Evolutionary conservation across 1,284 basidiomycete species (phyloP), one percentile per base, ranked within the genome.

Genomic region (Pseudozyma tsukubaensis): DNA sequence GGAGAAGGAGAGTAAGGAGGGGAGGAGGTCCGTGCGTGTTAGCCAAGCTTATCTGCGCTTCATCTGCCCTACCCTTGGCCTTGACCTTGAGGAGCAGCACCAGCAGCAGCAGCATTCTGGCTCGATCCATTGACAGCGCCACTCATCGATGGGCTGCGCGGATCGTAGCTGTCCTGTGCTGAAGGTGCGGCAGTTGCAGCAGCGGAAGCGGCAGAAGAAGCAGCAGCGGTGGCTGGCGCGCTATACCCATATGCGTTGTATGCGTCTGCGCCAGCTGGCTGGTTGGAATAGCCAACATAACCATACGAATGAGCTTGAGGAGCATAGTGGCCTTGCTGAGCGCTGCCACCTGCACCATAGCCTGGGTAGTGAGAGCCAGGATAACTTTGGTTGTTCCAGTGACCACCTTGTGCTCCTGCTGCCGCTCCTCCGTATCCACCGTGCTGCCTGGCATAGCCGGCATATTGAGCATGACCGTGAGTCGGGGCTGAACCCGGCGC

Each of bases 121-220:
- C 24, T 6, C 24, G 24, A 29, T 29, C 24, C 24, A 29, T 6
- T 29, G 24, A 29, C 24, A 3, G 24, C 47, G 34, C 21, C 39
- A 47, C 56, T 53, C 59, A 72, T 63, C 29, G 47, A 47, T 18
- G 70, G 65, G 48, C 70, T 72, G 35, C 65, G 53, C 4, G 71
- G 71, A 37, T 69, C 71, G 42, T 73, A 73, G 45, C 65, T 57
- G 6, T 73, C 71, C 8, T 53, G 49, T 18, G 48, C 39, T 53
- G 48, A 45, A 7, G 59, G 11, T 32, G 57, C 43, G 7, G 43
- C 52, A n/a, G 32, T 58, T 9, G 32, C 16, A 43, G 14, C 14
- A 29, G 43, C 44, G 18, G 29, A 1, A 4, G 42, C 49, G 24
- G 34, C 57, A 9, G 58, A 18, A 12, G 50, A 29, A 32, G 55